A percentile compares a stretch with the other conserved stretches of the same genome.
These are phyloP conservation scores for Colletotrichum tabaci DNA, from an alignment of 2,329 filamentous ascomycete genomes.

Conservation along the genomic window DNA sequence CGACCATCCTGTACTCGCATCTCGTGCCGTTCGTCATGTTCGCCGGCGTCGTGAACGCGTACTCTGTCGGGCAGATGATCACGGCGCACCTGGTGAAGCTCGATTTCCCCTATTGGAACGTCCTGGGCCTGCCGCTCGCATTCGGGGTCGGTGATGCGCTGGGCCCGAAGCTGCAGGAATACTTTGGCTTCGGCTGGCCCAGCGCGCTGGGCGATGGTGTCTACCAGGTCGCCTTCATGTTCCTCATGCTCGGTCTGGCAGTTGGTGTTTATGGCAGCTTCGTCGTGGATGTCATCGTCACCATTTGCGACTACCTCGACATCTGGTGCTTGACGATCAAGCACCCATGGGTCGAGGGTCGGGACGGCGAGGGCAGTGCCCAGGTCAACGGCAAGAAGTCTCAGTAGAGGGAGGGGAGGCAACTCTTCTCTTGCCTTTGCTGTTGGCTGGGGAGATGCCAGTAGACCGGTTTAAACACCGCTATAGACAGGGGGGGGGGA, in stretches of 20 bases:
- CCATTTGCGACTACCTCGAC: constrained; percentile 97
- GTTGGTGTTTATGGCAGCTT: constrained; percentile 97
- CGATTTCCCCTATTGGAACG: constrained; percentile 91
- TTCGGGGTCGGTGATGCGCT: constrained; percentile 86
- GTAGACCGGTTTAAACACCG: not conserved
- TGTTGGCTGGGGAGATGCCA: not conserved
- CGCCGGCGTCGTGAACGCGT: constrained; percentile 91
- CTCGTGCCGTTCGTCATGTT: constrained; percentile 92
- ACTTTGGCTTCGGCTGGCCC: constrained; percentile 79
- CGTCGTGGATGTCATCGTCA: constrained; percentile 96
- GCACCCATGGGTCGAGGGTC: constrained; percentile 73
- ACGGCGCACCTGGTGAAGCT: constrained; percentile 92
- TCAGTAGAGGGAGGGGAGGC: constrained; percentile 40
- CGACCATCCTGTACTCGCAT: constrained; percentile 84
- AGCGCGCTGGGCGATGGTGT: constrained; percentile 80
- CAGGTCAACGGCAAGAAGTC: constrained; percentile 59
- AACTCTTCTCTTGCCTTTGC: not conserved
- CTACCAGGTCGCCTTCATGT: constrained; percentile 95
- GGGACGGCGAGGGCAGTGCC: constrained; percentile 49
- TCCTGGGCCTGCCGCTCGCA: constrained; percentile 83
- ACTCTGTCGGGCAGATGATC: constrained; percentile 96
- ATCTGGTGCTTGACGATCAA: constrained; percentile 99
- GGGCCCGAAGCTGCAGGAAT: constrained; percentile 76
- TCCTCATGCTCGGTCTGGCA: constrained; percentile 86
- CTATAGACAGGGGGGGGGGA: not conserved